Evolutionary conservation across 345 rosid genomes (phyloP).

Genomic region (Citrus inodora): DNA sequence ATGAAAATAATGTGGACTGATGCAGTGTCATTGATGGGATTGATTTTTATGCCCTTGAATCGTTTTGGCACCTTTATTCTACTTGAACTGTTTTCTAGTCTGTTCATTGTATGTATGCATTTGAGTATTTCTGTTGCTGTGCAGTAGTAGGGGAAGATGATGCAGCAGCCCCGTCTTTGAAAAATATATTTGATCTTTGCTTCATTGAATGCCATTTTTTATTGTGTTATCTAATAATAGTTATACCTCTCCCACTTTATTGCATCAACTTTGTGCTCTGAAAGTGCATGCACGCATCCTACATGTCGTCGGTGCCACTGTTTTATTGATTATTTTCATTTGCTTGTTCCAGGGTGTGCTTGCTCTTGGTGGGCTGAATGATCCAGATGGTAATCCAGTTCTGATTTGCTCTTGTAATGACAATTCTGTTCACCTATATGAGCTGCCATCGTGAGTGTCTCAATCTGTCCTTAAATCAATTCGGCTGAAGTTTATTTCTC

Average conservation of each 20-base stretch:
- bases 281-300: neutral
- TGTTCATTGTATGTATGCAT: neutral
- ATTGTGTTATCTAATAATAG: neutral
- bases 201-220: neutral
- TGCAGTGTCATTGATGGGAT: neutral
- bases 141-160: neutral
- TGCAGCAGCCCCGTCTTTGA: neutral
- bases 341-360: conserved; percentile 34
- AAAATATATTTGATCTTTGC: neutral
- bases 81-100: neutral
- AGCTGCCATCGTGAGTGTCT: conserved; percentile 48
- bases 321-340: neutral
- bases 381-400: conserved; percentile 41
- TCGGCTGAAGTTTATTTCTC: neutral
- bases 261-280: neutral
- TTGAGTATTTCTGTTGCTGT: neutral
- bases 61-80: no score
- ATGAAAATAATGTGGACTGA: neutral
- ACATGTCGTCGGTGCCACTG: neutral
- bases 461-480: neutral
- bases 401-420: conserved; percentile 42
- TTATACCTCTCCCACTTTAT: no score
- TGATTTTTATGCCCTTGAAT: neutral
- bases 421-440: conserved; percentile 30
- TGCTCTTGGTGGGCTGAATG: conserved; percentile 35